Evolutionary conservation across 2,329 filamentous ascomycete species (phyloP), one percentile per base, ranked within the genome.

Genomic region (Microdochium bolleyi): DNA sequence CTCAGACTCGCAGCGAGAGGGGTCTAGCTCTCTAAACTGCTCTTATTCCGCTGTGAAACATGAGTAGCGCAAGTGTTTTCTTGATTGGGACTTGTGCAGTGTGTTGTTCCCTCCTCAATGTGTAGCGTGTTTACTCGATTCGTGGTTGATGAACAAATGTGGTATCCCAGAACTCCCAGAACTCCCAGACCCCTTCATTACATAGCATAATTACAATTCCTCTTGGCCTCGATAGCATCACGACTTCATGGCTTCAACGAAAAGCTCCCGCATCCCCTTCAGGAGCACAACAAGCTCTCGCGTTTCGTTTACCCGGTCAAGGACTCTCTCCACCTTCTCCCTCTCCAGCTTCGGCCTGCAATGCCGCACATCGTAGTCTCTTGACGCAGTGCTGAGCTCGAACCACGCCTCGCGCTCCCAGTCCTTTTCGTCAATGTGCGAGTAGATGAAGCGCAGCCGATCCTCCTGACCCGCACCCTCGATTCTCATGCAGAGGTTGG

Each of bases 381-480:
- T 78, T 57, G 82, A 83, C 34, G 84, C 83, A 48, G 88, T 95
- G 60, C 87, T 85, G 53, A 99, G 75, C 73, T 97, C 92, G 66
- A 99, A 97, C 85, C 88, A 95, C 14, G 88, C 91, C 72, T 97
- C 92, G 54, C 84, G 80, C 61, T 92, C 89, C 86, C 89, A 92
- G 65, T 94, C 86, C 62, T 84, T 82, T 73, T 95, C 90, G 64
- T 95, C 84, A 48, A 97, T 76, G 67, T 95, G 89, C 25, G 84
- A 88, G 65, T 90, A 99, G 2, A 94, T 81, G 67, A 99, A 96
- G 69, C 92, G 92, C 60, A 99, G 76, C 24, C 88, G 80, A 70
- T 96, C 92, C 57, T 89, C 85, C 64, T 83, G 81, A 1, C 89
- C 92, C 0, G 89, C 88, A 1, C 92, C 92, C 65, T 97, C 92